A percentile compares a stretch with the other conserved stretches of the same genome.
Evolutionary conservation across 2,329 filamentous ascomycete genomes (phyloP).

Genomic region (Exserohilum turcica): DNA sequence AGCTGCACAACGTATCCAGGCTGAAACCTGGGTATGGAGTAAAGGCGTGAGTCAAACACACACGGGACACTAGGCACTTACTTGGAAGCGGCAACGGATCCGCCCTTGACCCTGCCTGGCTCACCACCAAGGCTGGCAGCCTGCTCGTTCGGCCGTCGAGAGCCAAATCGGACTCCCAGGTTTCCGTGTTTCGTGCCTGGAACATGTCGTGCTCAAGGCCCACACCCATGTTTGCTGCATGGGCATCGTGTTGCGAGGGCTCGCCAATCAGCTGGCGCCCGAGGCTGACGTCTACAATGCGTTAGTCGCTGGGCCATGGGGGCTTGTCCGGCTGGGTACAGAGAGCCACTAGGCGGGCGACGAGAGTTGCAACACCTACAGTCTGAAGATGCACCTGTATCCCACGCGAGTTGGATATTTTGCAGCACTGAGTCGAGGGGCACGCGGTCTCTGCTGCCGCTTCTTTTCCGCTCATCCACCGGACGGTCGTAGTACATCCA

Average conservation of each 20-base stretch:
- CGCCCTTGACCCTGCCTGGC: constrained; percentile 21
- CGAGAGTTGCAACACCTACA: constrained; percentile 39
- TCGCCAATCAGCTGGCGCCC: constrained; percentile 39
- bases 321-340: neutral
- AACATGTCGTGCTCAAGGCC: constrained; percentile 29
- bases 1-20: constrained; percentile 26
- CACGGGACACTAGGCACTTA: constrained; percentile 24
- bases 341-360: constrained; percentile 2
- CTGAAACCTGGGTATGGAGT: constrained; percentile 32
- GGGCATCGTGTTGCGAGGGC: constrained; percentile 34
- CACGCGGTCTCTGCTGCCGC: constrained; percentile 24
- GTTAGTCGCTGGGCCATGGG: constrained; percentile 4
- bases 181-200: constrained; percentile 41
- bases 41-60: constrained; percentile 31
- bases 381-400: constrained; percentile 37
- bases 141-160: constrained; percentile 13
- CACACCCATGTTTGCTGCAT: constrained; percentile 24
- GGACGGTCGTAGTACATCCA: constrained; percentile 46
- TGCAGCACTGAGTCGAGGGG: constrained; percentile 34
- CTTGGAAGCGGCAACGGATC: constrained; percentile 24
- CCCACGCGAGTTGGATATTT: constrained; percentile 34
- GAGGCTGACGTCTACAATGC: constrained; percentile 39
- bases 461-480: constrained; percentile 7
- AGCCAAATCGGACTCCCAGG: constrained; percentile 30
- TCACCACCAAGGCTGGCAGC: constrained; percentile 25